phyloP scores from a whole-genome alignment of 352 stramenopile genomes.

The Phytophthora syringae region DNA sequence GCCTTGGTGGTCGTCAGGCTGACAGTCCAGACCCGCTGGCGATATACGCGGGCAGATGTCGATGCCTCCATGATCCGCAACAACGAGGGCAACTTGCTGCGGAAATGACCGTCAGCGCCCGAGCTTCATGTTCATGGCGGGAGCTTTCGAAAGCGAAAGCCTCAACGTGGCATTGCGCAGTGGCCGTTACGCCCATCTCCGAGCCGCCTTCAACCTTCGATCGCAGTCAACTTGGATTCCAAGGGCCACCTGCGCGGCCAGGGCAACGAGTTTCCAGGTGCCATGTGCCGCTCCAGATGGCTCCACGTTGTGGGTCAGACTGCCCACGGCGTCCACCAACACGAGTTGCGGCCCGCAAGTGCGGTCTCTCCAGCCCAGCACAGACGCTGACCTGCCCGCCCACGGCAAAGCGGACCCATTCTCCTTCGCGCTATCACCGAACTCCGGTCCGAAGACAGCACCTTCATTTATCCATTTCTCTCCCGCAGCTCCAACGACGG shows the following conservation, averaged over 20 bases:
- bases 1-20: neutral
- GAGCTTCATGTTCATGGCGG: no score
- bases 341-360: neutral
- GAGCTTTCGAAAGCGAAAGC: no score
- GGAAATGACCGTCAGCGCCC: no score
- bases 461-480: neutral
- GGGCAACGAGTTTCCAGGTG: constrained; percentile 1
- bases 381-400: no score
- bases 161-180: no score
- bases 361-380: no score
- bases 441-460: neutral
- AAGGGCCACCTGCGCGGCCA: neutral
- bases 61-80: neutral
- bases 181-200: no score
- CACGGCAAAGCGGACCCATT: neutral
- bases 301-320: constrained; percentile 6
- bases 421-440: neutral
- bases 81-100: no score
- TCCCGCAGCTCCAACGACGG: neutral
- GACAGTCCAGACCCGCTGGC: neutral
- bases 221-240: neutral
- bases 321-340: neutral
- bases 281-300: constrained; percentile 26
- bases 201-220: neutral
- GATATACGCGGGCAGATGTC: constrained; percentile 1